Conservation (phyloP, 2,329 filamentous ascomycete genomes). For the Diaporthe velutina region DNA sequence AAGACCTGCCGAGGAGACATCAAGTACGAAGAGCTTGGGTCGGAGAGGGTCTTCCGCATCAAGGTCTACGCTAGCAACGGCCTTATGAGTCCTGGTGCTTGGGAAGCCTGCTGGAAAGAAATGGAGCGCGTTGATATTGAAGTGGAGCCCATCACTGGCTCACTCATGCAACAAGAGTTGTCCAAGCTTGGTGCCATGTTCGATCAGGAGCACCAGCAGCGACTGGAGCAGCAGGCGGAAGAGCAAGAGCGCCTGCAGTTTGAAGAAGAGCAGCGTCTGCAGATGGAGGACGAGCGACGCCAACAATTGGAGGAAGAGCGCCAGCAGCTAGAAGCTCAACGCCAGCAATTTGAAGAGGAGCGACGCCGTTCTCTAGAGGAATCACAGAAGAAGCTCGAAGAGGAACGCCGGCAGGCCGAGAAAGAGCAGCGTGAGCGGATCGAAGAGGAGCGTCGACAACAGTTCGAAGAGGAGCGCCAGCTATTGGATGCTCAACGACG, state of each 20-base stretch:
- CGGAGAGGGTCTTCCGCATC: slow-evolving; percentile 76
- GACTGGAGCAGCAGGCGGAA: slow-evolving; percentile 54
- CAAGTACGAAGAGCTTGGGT: slow-evolving; percentile 64
- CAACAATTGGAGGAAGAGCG: slow-evolving; percentile 38
- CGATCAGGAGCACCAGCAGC: slow-evolving; percentile 43
- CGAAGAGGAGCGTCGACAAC: slow-evolving; percentile 44
- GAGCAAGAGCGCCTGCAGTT: slow-evolving; percentile 47
- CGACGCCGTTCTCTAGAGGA: slow-evolving; percentile 37
- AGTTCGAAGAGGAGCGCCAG: slow-evolving; percentile 38
- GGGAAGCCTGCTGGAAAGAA: slow-evolving; percentile 94
- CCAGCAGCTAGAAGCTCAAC: slow-evolving; percentile 35
- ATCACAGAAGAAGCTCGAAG: slow-evolving; percentile 35
- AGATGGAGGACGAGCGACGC: slow-evolving; percentile 44
- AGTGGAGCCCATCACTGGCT: slow-evolving; percentile 79
- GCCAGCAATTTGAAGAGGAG: slow-evolving; percentile 39
- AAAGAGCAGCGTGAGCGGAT: slow-evolving; percentile 35
- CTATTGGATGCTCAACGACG: slow-evolving; percentile 37
- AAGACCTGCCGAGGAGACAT: slow-evolving; percentile 68
- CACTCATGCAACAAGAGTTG: slow-evolving; percentile 70
- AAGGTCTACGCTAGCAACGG: slow-evolving; percentile 97
- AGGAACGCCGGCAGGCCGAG: slow-evolving; percentile 35
- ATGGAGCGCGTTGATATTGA: slow-evolving; percentile 99
- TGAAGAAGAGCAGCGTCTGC: slow-evolving; percentile 37
- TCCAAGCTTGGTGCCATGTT: slow-evolving; percentile 61
- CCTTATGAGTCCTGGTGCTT: slow-evolving; percentile 90